Evolutionary conservation across 106 monocot species (phyloP).

Genomic region (Dendrobium officinale): DNA sequence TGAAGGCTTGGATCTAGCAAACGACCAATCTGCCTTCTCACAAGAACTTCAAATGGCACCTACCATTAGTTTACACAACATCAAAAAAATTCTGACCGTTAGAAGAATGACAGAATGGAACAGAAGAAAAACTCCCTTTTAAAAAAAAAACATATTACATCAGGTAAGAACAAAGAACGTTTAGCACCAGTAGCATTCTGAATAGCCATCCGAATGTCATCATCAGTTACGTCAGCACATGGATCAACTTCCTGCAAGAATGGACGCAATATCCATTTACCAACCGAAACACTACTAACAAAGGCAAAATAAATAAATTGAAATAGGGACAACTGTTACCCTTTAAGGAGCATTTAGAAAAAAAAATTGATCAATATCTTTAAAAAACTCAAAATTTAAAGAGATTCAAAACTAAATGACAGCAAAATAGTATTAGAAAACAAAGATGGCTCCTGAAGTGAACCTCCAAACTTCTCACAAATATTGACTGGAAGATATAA

Average conservation of each 20-base stretch:
- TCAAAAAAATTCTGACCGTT: not conserved
- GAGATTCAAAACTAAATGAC: not conserved
- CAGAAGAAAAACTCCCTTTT: not conserved
- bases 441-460: not conserved
- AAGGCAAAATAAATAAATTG: not conserved
- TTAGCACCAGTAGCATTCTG: constrained; percentile 97
- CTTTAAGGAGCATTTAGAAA: not conserved
- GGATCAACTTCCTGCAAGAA: constrained; percentile 87
- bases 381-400: no score
- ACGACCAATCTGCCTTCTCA: constrained; percentile 85
- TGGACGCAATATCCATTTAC: no score
- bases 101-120: not conserved
- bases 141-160: constrained; percentile 32
- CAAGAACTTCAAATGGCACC: constrained; percentile 99
- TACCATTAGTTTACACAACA: constrained; percentile 9
- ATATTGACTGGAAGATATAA: constrained; percentile 96
- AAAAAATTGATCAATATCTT: not conserved
- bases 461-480: constrained; percentile 94
- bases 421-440: not conserved
- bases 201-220: constrained; percentile 90
- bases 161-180: constrained; percentile 95
- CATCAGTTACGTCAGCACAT: constrained; percentile 86
- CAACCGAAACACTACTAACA: not conserved
- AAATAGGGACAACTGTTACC: not conserved
- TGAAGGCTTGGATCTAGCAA: constrained; percentile 96